These are phyloP conservation scores for Pichia heedii DNA, from an alignment of 805 yeast genomes.

Conservation along the genomic window DNA sequence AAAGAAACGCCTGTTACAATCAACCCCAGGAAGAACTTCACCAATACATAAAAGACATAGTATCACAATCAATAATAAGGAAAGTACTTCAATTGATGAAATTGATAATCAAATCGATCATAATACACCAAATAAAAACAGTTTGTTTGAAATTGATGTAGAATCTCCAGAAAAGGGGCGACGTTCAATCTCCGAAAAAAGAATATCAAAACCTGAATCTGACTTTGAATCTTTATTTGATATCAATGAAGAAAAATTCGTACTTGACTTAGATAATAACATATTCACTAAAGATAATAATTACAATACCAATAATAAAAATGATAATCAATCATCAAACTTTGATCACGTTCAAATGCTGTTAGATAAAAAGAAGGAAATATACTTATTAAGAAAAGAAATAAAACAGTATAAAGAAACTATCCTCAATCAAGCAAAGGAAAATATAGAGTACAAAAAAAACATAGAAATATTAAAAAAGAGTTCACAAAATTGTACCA, in stretches of 20 bases:
- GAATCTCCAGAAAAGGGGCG: conserved; percentile 23
- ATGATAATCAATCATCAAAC: neutral
- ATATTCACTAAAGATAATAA: neutral
- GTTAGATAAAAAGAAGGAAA: conserved; percentile 8
- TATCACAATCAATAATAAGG: neutral
- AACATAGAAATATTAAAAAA: neutral
- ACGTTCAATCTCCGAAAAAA: conserved; percentile 5
- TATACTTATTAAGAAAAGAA: conserved; percentile 13
- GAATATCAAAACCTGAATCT: neutral
- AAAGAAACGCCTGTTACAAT: neutral
- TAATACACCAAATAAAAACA: neutral
- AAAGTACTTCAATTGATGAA: neutral
- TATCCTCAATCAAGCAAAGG: conserved; percentile 9
- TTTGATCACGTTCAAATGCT: conserved; percentile 4
- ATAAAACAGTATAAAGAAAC: conserved; percentile 14
- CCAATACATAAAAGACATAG: conserved; percentile 16
- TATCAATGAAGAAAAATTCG: neutral
- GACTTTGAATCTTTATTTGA: neutral
- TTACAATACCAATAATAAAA: neutral
- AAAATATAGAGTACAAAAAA: neutral
- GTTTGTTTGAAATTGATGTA: neutral
- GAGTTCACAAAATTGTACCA: neutral
- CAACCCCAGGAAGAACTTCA: conserved; percentile 15
- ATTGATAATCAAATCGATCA: too few relatives aligned
- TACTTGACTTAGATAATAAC: neutral